phyloP scores from a whole-genome alignment of 2,329 filamentous ascomycete genomes.

The Botryosphaeria agaves region DNA sequence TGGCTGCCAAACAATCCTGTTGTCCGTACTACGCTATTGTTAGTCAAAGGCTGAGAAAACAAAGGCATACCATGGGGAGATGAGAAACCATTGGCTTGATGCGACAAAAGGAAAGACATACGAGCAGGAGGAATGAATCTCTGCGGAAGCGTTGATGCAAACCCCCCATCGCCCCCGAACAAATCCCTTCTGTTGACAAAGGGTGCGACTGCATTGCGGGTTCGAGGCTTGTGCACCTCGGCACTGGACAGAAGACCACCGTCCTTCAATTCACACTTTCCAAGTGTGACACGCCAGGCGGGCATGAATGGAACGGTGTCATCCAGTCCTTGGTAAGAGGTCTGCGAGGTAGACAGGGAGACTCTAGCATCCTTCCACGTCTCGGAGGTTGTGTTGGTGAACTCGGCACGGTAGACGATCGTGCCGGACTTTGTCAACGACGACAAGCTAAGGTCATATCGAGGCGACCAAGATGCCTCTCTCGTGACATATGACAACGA shows the following conservation, averaged over 20 bases:
- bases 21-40: no score
- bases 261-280: conserved; percentile 10
- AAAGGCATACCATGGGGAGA: no score
- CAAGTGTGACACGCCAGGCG: conserved; percentile 39
- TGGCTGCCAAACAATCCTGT: no score
- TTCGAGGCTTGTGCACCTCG: conserved; percentile 5
- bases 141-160: no score
- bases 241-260: conserved; percentile 7
- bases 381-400: conserved; percentile 45
- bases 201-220: conserved; percentile 1
- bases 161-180: conserved; percentile 7
- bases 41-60: no score
- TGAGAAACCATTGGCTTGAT: no score
- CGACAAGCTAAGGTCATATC: conserved; percentile 44
- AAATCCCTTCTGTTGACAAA: conserved; percentile 8
- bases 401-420: conserved; percentile 44
- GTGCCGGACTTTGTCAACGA: conserved; percentile 34
- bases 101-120: no score
- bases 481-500: conserved; percentile 42
- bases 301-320: conserved; percentile 37
- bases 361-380: conserved; percentile 44
- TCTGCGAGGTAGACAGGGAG: conserved; percentile 45
- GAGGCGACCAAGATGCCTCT: conserved; percentile 40
- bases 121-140: no score
- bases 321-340: conserved; percentile 37